Evolutionary conservation across 1,284 basidiomycete genomes (phyloP).

Genomic region (Fomitopsis schrenkii): DNA sequence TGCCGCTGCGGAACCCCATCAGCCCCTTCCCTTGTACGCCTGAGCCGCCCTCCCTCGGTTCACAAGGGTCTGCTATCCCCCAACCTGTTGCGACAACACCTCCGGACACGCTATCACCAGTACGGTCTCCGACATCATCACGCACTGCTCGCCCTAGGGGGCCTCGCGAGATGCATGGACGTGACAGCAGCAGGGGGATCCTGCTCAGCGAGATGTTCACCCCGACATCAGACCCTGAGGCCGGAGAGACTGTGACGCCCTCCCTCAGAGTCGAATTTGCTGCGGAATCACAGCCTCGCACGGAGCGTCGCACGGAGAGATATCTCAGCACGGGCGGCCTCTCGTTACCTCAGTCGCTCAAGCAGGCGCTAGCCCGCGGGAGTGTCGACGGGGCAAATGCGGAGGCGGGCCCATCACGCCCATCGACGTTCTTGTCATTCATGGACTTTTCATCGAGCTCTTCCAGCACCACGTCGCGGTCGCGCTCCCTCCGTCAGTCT

Average conservation of each 20-base stretch:
- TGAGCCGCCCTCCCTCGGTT: conserved; percentile 8
- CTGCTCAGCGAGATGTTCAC: conserved; percentile 17
- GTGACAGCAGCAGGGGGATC: conserved; percentile 24
- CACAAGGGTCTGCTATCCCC: conserved; percentile 3
- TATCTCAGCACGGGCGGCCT: conserved; percentile 22
- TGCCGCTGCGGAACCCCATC: conserved; percentile 18
- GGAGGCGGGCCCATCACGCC: conserved; percentile 5
- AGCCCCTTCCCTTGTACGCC: conserved; percentile 16
- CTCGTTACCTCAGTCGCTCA: conserved; percentile 26
- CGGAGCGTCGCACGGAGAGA: conserved; percentile 18
- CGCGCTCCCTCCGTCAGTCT: conserved; percentile 21
- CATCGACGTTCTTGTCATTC: conserved; percentile 43
- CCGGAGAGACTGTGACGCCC: conserved; percentile 17
- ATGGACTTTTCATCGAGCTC: conserved; percentile 54
- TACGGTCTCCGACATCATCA: conserved; percentile 6
- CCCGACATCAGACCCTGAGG: conserved; percentile 3
- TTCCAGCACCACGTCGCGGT: conserved; percentile 20
- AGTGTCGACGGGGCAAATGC: neutral
- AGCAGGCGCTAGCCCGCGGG: conserved; percentile 15
- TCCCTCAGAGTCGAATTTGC: conserved; percentile 25
- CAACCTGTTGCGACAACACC: neutral
- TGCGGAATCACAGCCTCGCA: conserved; percentile 16
- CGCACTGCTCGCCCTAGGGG: conserved; percentile 25
- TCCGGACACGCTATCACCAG: neutral
- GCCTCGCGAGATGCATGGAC: conserved; percentile 25